phyloP scores from a whole-genome alignment of 495 filamentous ascomycete genomes.

The Lasiosphaeria hispida region DNA sequence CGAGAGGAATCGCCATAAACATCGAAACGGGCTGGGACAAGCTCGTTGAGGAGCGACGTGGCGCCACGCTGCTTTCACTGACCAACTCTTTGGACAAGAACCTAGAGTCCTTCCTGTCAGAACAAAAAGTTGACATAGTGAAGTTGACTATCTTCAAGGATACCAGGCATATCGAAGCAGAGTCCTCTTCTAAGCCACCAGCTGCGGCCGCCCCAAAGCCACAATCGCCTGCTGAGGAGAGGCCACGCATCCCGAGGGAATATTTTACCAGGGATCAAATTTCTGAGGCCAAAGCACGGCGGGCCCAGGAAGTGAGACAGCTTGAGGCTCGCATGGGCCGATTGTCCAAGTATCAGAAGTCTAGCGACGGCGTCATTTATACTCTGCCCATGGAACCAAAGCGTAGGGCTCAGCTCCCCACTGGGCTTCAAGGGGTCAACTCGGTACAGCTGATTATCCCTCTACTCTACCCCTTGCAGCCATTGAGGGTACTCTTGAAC shows the following conservation, averaged over 20 bases:
- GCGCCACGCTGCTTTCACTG: conserved; percentile 62
- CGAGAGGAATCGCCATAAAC: conserved; percentile 76
- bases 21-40: conserved; percentile 75
- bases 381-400: conserved; percentile 70
- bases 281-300: conserved; percentile 58
- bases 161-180: conserved; percentile 36
- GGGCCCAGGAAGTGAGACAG: conserved; percentile 66
- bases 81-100: conserved; percentile 72
- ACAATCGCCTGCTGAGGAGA: conserved; percentile 28
- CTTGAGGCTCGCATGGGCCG: conserved; percentile 77
- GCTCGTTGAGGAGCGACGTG: conserved; percentile 56
- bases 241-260: conserved; percentile 37
- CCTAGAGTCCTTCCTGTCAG: conserved; percentile 68
- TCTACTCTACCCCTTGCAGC: conserved; percentile 67
- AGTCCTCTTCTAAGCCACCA: conserved; percentile 30
- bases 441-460: conserved; percentile 70
- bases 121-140: conserved; percentile 72
- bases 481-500: conserved; percentile 63
- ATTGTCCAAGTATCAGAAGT: conserved; percentile 65
- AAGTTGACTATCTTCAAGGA: conserved; percentile 71
- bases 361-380: conserved; percentile 66
- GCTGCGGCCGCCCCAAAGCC: conserved; percentile 47
- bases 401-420: conserved; percentile 59
- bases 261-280: conserved; percentile 57
- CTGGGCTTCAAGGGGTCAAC: conserved; percentile 60